A percentile compares a stretch with the other conserved stretches of the same genome.
phyloP scores from a whole-genome alignment of 164 flowering plant species.

The Houttuynia cordata region DNA sequence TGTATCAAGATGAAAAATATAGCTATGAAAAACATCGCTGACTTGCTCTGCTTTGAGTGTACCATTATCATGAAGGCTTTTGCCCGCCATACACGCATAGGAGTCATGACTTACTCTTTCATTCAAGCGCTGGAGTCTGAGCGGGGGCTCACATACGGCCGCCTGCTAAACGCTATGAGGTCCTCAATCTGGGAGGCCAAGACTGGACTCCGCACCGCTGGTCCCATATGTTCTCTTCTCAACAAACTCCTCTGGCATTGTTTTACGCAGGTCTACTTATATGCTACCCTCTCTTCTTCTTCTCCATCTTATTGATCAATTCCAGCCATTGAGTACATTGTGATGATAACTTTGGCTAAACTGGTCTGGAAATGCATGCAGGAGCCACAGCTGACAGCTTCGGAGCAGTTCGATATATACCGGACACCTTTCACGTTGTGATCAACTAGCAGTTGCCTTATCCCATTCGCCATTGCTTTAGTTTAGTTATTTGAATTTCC shows the following conservation, averaged over 20 bases:
- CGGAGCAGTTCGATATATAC: slow-evolving; percentile 31
- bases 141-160: slow-evolving; percentile 31
- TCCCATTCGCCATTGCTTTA: no score
- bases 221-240: slow-evolving; percentile 24
- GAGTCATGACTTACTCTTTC: slow-evolving; percentile 1
- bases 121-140: background rate
- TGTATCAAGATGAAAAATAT: background rate
- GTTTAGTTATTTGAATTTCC: no score
- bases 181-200: slow-evolving; percentile 28
- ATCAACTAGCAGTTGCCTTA: slow-evolving; percentile 1
- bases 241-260: slow-evolving; percentile 11
- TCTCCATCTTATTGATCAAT: background rate
- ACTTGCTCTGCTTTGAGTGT: background rate
- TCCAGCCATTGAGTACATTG: background rate
- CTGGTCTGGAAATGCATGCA: slow-evolving; percentile 6
- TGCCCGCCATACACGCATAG: background rate
- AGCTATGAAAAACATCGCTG: no score
- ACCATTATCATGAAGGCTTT: background rate
- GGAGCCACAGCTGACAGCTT: slow-evolving; percentile 34
- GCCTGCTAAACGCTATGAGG: slow-evolving; percentile 39
- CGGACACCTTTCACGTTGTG: slow-evolving; percentile 17
- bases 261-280: slow-evolving; percentile 18
- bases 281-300: background rate
- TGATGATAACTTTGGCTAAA: background rate
- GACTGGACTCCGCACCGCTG: slow-evolving; percentile 19